A percentile compares a stretch with the other conserved stretches of the same genome.
Evolutionary conservation across 2,329 filamentous ascomycete genomes (phyloP).

Genomic region (Diplodia sapinea): DNA sequence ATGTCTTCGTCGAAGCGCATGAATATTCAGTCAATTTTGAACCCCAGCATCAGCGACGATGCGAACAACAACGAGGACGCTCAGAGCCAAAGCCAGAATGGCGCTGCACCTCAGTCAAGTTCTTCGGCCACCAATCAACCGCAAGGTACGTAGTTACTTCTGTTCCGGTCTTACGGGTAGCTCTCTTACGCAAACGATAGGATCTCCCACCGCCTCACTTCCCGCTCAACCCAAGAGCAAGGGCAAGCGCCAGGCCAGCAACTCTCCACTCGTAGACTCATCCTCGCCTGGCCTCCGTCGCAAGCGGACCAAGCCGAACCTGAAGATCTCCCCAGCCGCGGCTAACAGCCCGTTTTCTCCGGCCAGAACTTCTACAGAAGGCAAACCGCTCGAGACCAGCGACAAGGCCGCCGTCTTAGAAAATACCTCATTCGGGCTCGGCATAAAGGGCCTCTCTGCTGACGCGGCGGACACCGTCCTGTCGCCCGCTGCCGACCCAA

Average conservation of each 20-base stretch:
- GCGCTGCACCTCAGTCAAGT: neutral
- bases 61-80: neutral
- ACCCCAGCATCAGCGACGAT: neutral
- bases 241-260: slow-evolving; percentile 23
- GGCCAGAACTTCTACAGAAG: neutral
- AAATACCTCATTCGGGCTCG: slow-evolving; percentile 1
- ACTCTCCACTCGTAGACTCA: slow-evolving; percentile 15
- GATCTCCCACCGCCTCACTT: neutral
- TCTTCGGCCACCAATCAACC: neutral
- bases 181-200: neutral
- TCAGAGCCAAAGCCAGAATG: neutral
- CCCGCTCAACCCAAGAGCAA: slow-evolving; percentile 5
- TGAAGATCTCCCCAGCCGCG: neutral
- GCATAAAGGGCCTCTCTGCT: slow-evolving; percentile 5
- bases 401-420: neutral
- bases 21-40: neutral
- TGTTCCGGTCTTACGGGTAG: neutral
- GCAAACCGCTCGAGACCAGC: neutral
- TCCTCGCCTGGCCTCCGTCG: slow-evolving; percentile 9
- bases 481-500: neutral
- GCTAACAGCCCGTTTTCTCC: slow-evolving; percentile 12
- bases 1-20: slow-evolving; percentile 1
- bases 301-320: slow-evolving; percentile 20
- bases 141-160: neutral
- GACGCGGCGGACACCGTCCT: neutral